Percentiles rank a stretch among this genome's conserved stretches.
Conservation (phyloP, 73 alveolate species). For the Paramecium tetraurelia region DNA sequence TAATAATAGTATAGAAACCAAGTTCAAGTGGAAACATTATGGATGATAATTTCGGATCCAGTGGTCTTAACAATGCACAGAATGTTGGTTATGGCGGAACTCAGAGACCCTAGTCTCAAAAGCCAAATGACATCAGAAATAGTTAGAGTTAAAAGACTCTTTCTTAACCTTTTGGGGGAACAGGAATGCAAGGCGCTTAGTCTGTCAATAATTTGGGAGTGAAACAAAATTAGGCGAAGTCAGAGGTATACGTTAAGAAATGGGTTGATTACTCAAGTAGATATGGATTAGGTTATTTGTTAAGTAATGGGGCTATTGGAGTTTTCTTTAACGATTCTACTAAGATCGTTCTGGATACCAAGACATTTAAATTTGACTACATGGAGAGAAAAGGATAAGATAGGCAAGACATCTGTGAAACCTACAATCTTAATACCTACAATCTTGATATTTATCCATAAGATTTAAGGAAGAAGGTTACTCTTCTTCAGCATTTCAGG, state of each 20-base stretch:
- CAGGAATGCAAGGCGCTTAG: neutral
- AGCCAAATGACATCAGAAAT: conserved; percentile 38
- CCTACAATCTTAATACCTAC: neutral
- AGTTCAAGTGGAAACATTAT: conserved; percentile 43
- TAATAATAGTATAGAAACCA: neutral
- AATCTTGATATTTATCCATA: conserved; percentile 56
- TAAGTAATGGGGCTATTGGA: conserved; percentile 73
- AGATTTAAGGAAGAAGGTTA: conserved; percentile 60
- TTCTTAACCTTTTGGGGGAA: neutral
- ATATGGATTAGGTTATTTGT: conserved; percentile 75
- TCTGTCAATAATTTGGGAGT: neutral
- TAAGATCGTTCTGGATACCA: conserved; percentile 66
- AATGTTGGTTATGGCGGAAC: conserved; percentile 16
- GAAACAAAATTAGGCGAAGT: neutral
- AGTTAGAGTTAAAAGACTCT: conserved; percentile 10
- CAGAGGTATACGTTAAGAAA: conserved; percentile 63
- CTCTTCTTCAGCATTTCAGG: conserved; percentile 61
- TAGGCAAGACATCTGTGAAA: conserved; percentile 46
- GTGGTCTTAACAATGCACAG: neutral
- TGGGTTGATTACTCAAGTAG: conserved; percentile 84
- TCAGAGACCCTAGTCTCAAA: neutral
- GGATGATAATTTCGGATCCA: conserved; percentile 13
- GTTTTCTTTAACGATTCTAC: conserved; percentile 78
- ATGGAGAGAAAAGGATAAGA: conserved; percentile 55
- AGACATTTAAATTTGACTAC: conserved; percentile 32